Base-by-base conservation (phyloP, 2,329 filamentous ascomycete species). In the Neurospora sp. region DNA sequence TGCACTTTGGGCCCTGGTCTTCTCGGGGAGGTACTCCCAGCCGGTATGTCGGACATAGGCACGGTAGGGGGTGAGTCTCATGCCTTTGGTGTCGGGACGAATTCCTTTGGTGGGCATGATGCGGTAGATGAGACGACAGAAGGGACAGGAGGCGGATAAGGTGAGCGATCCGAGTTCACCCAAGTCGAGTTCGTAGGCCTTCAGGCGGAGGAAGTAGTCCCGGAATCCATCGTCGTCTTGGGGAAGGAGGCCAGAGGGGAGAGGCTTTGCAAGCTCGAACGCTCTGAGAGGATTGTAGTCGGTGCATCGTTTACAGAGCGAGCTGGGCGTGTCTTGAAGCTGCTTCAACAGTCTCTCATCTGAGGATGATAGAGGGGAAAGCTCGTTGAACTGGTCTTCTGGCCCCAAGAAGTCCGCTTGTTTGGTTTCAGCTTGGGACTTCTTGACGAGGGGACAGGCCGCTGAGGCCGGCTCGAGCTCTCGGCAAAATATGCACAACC, bases 41-140 rank as follows among this genome's bases (percentile, higher is more conserved):
- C 43, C 68, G n/a, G 68, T 15, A 17, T 67, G n/a, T 15, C 62
- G 68, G 6, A 68, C 42, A 6, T 71, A 68, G 5, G 68, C 69
- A 2, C 52, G 66, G 6, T 67, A 70, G 1, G 70, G 70, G 1
- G 33, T 52, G 28, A 70, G 38, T 17, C 15, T 68, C 46, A 70
- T 33, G 11, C n/a, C 66, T 40, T 70, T 68, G 11, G 66, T 43
- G 9, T 62, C 43, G 19, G 52, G 66, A 5, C 58, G 38, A 2
- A 71, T 39, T 1, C 40, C 66, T 1, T 70, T 15, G 2, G 66
- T 66, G 9, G 70, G 70, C 13, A 70, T 46, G 3, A 71, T 68
- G 11, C 70, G 70, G 33, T 70, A 71, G 33, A 71, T 68, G 15
- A 71, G 58, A 5, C 70, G 66, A n/a, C 70, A 71, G 8, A 71